Evolutionary conservation across 345 rosid genomes (phyloP).

Genomic region (Rubroshorea leprosula): DNA sequence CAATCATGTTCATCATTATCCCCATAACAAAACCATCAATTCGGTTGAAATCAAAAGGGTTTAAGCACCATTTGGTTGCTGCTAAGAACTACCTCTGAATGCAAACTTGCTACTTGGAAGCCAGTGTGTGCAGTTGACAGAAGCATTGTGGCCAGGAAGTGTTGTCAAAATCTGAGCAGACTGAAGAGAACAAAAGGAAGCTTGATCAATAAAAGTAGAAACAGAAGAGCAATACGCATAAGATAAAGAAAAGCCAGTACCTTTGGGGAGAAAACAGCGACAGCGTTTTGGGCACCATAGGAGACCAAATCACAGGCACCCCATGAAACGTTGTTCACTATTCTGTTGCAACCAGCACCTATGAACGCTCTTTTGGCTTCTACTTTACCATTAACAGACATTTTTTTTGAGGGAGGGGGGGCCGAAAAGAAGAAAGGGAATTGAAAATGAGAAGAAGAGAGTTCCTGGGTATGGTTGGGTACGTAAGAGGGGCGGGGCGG

Average conservation of each 20-base stretch:
- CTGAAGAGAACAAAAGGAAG: slow-evolving; percentile 23
- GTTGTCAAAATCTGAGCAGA: slow-evolving; percentile 79
- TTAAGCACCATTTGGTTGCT: not conserved
- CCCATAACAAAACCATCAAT: not conserved
- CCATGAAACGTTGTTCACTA: slow-evolving; percentile 89
- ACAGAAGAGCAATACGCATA: not conserved
- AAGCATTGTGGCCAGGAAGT: slow-evolving; percentile 77
- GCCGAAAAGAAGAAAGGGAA: no score
- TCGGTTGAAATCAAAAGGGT: not conserved
- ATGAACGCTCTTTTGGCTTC: slow-evolving; percentile 61
- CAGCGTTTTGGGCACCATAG: slow-evolving; percentile 83
- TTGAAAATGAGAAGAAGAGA: no score
- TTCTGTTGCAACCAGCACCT: slow-evolving; percentile 91
- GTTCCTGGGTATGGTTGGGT: no score
- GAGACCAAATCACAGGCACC: slow-evolving; percentile 74
- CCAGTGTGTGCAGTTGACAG: slow-evolving; percentile 90
- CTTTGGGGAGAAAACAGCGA: slow-evolving; percentile 73
- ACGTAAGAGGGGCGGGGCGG: no score
- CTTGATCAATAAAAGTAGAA: not conserved
- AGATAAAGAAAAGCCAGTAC: slow-evolving; percentile 21
- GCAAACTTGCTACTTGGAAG: slow-evolving; percentile 71
- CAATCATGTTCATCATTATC: not conserved
- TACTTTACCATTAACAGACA: slow-evolving; percentile 23
- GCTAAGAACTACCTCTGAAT: slow-evolving; percentile 48
- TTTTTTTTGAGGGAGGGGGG: not conserved